Conservation (phyloP, 2,329 filamentous ascomycete genomes). For the Xylaria sp. region DNA sequence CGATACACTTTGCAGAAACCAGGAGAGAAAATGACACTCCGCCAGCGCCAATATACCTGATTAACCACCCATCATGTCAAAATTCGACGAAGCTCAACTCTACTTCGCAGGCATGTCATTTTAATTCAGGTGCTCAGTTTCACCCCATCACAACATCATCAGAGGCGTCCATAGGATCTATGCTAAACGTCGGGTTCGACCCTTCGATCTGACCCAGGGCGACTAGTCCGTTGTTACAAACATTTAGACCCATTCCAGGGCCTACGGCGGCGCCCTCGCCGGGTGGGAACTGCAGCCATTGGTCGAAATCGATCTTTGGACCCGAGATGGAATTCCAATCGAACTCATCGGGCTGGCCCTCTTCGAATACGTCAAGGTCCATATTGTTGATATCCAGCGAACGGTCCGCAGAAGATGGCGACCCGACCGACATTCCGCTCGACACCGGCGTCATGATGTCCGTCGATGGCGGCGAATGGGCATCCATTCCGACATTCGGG, state of each 20-base stretch:
- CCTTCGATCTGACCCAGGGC: constrained; percentile 37
- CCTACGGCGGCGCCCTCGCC: constrained; percentile 55
- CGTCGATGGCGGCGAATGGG: constrained; percentile 42
- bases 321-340: constrained; percentile 65
- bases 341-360: constrained; percentile 59
- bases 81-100: not conserved
- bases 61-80: not conserved
- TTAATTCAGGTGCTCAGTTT: not conserved
- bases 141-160: constrained; percentile 28
- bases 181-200: constrained; percentile 22
- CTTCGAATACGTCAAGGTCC: constrained; percentile 53
- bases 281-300: constrained; percentile 67
- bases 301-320: constrained; percentile 67
- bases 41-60: not conserved
- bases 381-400: constrained; percentile 60
- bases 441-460: constrained; percentile 45
- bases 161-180: constrained; percentile 7
- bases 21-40: not conserved
- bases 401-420: constrained; percentile 37
- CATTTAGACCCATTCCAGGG: constrained; percentile 30
- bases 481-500: not conserved
- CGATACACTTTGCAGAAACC: not conserved
- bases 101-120: not conserved
- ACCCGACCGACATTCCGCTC: constrained; percentile 33
- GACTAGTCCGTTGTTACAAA: constrained; percentile 33